Base-by-base conservation (phyloP, 352 stramenopile genomes). In the Phytophthora multivora region DNA sequence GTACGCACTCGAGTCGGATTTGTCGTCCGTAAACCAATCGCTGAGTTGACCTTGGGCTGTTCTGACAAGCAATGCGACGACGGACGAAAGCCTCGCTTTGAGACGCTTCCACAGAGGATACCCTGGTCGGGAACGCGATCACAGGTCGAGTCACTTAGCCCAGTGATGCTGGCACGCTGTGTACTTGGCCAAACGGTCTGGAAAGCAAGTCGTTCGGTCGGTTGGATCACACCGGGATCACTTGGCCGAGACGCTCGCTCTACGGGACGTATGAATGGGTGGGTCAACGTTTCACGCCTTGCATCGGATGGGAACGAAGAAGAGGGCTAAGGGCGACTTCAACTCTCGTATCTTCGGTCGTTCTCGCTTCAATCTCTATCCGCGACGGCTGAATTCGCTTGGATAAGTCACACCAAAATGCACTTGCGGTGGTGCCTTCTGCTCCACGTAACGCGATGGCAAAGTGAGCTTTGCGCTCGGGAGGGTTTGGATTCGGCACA, bases 301-400 rank as follows among this genome's bases (percentile, higher is more conserved):
- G 56, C 58, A 51, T 58, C 16, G 51, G 59, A 68, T 68, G 59
- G 59, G 59, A 46, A 63, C 43, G 59, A 30, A 68, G 52, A 68
- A 58, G 43, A 51, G 51, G 38, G 57, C n/a, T n/a, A 9, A 4
- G 13, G 19, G 8, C 30, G 18, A 33, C 56, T 64, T 58, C 46
- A 64, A 63, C 35, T 41, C 42, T 18, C 55, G 26, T 42, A 47
- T 26, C 1, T 5, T 33, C 30, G 15, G 19, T 23, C 5, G 10
- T 26, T 6, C 36, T 42, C 23, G 15, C 28, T 28, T 18, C 25
- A 12, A 40, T 33, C 11, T 13, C 18, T 26, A 10, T 7, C 18
- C 15, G 8, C 35, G 35, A 55, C 43, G 47, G 52, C 13, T 31
- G 38, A 58, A 64, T 51, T 58, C 38, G 38, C 19, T 31, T 51